Evolutionary conservation across 768 basidiomycete species (phyloP).

Genomic region (Rhizopogon vesiculosus): DNA sequence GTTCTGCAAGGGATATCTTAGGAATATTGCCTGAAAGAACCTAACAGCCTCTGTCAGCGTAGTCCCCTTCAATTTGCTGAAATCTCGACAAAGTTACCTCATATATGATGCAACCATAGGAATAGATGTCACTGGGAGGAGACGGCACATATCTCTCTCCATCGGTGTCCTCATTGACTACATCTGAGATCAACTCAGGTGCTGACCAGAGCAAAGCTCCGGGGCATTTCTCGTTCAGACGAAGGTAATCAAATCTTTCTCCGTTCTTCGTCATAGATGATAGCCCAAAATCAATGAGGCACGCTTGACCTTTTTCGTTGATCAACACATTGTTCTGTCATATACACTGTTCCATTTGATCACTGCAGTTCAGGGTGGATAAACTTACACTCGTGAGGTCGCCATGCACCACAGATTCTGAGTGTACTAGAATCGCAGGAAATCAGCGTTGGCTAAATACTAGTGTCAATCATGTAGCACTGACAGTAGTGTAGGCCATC

Average conservation of each 20-base stretch:
- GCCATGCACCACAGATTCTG: conserved; percentile 1
- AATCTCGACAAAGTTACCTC: background rate
- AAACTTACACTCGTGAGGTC: background rate
- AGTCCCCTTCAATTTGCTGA: background rate
- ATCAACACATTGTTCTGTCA: background rate
- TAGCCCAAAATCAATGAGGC: background rate
- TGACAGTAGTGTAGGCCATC: background rate
- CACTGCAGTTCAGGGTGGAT: background rate
- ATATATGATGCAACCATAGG: background rate
- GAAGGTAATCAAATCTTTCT: background rate
- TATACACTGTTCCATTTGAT: background rate
- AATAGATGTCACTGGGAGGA: background rate
- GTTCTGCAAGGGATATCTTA: no score
- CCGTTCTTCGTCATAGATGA: background rate
- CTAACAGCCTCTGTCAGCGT: background rate
- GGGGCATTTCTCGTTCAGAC: background rate
- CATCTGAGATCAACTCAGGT: no score
- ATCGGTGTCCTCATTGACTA: no score
- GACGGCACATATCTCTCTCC: background rate
- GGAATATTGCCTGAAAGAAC: background rate
- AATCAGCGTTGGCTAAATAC: background rate
- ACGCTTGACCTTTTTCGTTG: background rate
- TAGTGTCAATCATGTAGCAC: background rate
- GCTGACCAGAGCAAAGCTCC: background rate
- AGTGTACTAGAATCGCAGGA: background rate